Evolutionary conservation across 306 rosid species (phyloP).

Genomic region (Prunus armeniaca): DNA sequence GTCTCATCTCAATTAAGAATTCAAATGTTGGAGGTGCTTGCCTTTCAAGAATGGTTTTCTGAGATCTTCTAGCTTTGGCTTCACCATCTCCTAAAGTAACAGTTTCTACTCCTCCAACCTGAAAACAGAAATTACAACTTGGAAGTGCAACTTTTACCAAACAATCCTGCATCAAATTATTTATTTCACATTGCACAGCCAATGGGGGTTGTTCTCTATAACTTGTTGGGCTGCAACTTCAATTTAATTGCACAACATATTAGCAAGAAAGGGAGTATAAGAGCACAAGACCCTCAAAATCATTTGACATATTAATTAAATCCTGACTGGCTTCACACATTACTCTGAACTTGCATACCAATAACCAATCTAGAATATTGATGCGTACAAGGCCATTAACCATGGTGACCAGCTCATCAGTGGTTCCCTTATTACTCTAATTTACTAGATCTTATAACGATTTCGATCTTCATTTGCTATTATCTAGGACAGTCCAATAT

Average conservation of each 20-base stretch:
- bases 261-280: neutral
- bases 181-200: neutral
- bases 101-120: slow-evolving; percentile 62
- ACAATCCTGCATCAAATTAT: neutral
- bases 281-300: neutral
- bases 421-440: neutral
- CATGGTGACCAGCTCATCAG: neutral
- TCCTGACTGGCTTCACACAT: neutral
- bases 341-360: neutral
- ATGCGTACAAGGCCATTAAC: neutral
- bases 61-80: slow-evolving; percentile 62
- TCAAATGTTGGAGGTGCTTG: slow-evolving; percentile 70
- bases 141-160: neutral
- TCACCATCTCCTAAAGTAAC: slow-evolving; percentile 64
- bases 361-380: neutral
- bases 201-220: neutral
- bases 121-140: slow-evolving; percentile 14
- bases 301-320: neutral
- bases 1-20: slow-evolving; percentile 75
- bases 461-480: neutral
- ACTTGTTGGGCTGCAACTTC: no score
- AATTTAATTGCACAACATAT: no score
- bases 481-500: neutral
- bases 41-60: slow-evolving; percentile 68
- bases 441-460: neutral